Base-by-base conservation (phyloP, 495 filamentous ascomycete species). In the Lophium mytilinum region DNA sequence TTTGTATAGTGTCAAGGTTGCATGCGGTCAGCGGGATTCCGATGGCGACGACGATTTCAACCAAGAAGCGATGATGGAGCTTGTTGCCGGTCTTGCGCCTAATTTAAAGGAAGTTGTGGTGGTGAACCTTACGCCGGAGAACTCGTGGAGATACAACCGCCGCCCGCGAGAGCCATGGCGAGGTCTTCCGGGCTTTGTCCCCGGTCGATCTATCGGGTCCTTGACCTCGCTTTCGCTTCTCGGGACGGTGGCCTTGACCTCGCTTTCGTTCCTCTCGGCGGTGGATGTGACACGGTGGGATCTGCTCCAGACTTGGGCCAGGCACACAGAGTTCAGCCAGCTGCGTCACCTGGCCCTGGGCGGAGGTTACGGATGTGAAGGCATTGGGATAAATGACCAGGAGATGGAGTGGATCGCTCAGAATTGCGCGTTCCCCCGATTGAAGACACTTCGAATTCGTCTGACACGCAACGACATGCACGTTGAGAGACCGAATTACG, bases 41-140 rank as follows among this genome's bases (percentile, higher is more conserved):
- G 85, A 86, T 58, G 83, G 85, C 50, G 86, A 83, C 21, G 81
- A 84, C 50, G 75, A 76, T 34, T 86, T 80, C 62, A 80, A 93
- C 61, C 83, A 83, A 66, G 84, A 85, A 42, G 77, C 77, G 14
- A 61, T 75, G 41, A 76, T 86, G 71, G 83, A 86, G 42, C 56
- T 59, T 53, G 56, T 43, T 50, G 50, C 50, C 43, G 56, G 56
- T 18, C 56, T 59, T 53, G 56, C 56, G 30, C 56, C 56, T 15
- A 59, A 53, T 33, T 50, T 59, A 9, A 59, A 54, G 50, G 50
- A 59, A 50, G 50, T 59, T 43, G 45, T 41, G 21, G 33, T 59
- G 50, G 40, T 54, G 14, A 21, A 9, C 18, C 3, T 47, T n/a
- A n/a, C 37, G 18, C 12, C 21, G 37, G 43, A 47, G 6, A 19